Conservation (phyloP, 768 basidiomycete species). For the Tulasnella calospora region DNA sequence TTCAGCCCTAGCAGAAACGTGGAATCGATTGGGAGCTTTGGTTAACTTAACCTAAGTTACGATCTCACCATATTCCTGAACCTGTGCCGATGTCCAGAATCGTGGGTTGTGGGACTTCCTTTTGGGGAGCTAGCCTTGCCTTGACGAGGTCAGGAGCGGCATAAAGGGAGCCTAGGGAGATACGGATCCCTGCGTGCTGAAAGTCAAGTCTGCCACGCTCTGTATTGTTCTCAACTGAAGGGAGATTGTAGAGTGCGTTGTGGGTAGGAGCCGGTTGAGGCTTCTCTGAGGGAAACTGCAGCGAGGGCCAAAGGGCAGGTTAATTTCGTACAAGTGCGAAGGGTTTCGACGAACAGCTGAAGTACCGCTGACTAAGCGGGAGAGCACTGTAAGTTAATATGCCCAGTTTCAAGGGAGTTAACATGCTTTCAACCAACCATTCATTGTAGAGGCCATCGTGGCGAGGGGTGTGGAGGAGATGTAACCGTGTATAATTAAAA, state of each 20-base stretch:
- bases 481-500: neutral
- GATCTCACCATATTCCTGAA: slow-evolving; percentile 9
- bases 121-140: neutral
- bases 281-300: neutral
- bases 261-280: neutral
- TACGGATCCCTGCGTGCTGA: neutral
- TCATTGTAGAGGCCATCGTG: neutral
- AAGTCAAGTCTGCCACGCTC: neutral
- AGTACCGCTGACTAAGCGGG: neutral
- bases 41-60: neutral
- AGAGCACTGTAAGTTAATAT: neutral
- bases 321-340: neutral
- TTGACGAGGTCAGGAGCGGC: neutral
- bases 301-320: neutral
- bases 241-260: neutral
- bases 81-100: neutral
- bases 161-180: slow-evolving; percentile 10
- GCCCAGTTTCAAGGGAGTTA: neutral
- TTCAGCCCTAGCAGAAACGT: slow-evolving; percentile 6
- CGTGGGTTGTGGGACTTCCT: neutral
- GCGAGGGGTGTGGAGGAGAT: too few species aligned
- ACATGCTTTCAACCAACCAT: neutral
- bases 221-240: neutral
- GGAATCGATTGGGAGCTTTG: neutral
- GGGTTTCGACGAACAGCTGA: neutral